Conservation (phyloP, 2,329 filamentous ascomycete genomes). For the Mollisiaceae sp. region DNA sequence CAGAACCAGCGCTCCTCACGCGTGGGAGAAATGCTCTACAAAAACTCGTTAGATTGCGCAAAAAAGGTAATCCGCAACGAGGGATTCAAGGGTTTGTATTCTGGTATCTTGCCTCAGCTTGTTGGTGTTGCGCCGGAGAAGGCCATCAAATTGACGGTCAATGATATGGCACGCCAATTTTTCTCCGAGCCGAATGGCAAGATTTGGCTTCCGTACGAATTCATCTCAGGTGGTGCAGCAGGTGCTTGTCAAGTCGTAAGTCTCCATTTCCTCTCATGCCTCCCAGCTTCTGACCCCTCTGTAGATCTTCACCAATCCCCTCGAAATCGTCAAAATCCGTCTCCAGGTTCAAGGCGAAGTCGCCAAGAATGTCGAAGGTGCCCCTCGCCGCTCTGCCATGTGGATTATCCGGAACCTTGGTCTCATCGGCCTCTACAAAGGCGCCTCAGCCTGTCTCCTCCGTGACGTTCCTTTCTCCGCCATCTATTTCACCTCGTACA, state of each 20-base stretch:
- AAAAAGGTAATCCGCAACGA: slow-evolving; percentile 93
- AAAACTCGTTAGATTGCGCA: slow-evolving; percentile 96
- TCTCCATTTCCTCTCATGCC: slow-evolving; percentile 38
- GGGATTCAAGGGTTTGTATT: slow-evolving; percentile 88
- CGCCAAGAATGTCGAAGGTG: slow-evolving; percentile 81
- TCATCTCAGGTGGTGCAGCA: slow-evolving; percentile 86
- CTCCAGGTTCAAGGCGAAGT: slow-evolving; percentile 97
- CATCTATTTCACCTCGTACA: slow-evolving; percentile 98
- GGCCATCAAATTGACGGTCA: slow-evolving; percentile 98
- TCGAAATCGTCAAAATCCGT: slow-evolving; percentile 99
- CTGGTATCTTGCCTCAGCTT: slow-evolving; percentile 91
- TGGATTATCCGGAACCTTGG: slow-evolving; percentile 98
- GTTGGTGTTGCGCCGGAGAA: slow-evolving; percentile 99
- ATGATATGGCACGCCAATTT: slow-evolving; percentile 82
- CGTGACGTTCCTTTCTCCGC: slow-evolving; percentile 97
- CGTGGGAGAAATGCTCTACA: slow-evolving; percentile 88
- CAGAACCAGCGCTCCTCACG: slow-evolving; percentile 90
- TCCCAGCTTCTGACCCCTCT: slow-evolving; percentile 23
- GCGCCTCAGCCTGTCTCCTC: slow-evolving; percentile 89
- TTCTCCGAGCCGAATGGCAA: slow-evolving; percentile 76
- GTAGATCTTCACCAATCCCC: slow-evolving; percentile 93
- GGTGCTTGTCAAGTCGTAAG: slow-evolving; percentile 95
- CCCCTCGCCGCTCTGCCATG: slow-evolving; percentile 88
- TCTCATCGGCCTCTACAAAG: slow-evolving; percentile 94
- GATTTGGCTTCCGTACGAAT: slow-evolving; percentile 74